A percentile compares a stretch with the other conserved stretches of the same genome.
These are phyloP conservation scores for Raffaelea albimanens DNA, from an alignment of 2,329 filamentous ascomycete species.

Conservation along the genomic window DNA sequence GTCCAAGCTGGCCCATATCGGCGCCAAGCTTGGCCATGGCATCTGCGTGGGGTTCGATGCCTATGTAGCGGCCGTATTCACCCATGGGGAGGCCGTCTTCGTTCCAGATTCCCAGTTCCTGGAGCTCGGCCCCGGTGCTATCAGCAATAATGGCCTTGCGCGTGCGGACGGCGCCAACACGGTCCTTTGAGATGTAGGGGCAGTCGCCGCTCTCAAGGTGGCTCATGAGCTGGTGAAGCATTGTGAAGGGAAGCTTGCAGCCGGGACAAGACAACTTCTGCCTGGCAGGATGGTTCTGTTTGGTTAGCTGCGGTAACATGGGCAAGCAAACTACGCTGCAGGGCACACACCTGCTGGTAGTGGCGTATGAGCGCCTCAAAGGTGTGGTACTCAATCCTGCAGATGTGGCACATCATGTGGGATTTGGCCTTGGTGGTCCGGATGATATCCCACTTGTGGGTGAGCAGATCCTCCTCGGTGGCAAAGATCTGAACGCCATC, in stretches of 20 bases:
- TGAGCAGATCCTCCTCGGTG: constrained; percentile 12
- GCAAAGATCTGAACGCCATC: constrained; percentile 11
- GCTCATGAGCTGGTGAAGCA: constrained; percentile 27
- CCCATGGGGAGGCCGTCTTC: constrained; percentile 5
- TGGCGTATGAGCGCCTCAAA: constrained; percentile 22
- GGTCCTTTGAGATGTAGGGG: constrained; percentile 17
- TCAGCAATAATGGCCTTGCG: constrained; percentile 24
- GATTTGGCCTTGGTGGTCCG: constrained; percentile 13
- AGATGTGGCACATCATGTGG: constrained; percentile 28
- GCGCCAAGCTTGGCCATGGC: too few species aligned
- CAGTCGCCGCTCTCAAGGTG: constrained; percentile 38
- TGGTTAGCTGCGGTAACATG: too few species aligned
- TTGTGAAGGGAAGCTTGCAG: constrained; percentile 28
- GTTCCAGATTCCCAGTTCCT: constrained; percentile 8
- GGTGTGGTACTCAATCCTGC: constrained; percentile 26
- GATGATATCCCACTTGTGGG: constrained; percentile 20
- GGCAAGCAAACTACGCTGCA: too few species aligned
- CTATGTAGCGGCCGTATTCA: constrained; percentile 12
- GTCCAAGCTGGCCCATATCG: too few species aligned
- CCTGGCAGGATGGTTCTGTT: constrained; percentile 28
- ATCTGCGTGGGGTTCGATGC: constrained; percentile 8
- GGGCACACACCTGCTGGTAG: constrained; percentile 24
- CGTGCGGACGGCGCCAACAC: constrained; percentile 4
- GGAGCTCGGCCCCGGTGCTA: constrained; percentile 19
- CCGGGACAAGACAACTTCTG: constrained; percentile 38